Conservation (phyloP, 768 basidiomycete genomes). For the Termitomyces sp. region DNA sequence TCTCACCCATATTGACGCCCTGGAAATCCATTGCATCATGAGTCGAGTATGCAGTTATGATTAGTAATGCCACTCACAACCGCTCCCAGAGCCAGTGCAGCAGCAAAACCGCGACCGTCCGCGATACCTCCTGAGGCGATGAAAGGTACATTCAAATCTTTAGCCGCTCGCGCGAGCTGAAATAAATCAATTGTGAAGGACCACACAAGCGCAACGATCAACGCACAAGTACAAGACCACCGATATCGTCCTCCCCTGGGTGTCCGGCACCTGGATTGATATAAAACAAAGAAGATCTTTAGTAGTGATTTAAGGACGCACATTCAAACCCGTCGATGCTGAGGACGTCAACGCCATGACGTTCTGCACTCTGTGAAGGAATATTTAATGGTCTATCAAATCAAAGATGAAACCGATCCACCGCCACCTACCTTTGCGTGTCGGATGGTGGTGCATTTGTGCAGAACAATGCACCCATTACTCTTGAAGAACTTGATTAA, state of each 20-base stretch:
- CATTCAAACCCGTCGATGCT: slow-evolving; percentile 94
- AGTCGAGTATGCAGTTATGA: background rate
- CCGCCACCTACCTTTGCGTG: slow-evolving; percentile 64
- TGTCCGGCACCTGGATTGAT: slow-evolving; percentile 72
- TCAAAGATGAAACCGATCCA: background rate
- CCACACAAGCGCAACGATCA: background rate
- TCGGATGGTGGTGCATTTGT: slow-evolving; percentile 85
- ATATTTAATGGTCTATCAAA: background rate
- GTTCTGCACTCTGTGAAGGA: slow-evolving; percentile 43
- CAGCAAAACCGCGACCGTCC: slow-evolving; percentile 78
- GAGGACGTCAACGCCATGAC: slow-evolving; percentile 77
- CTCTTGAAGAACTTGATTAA: slow-evolving; percentile 79
- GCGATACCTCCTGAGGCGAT: slow-evolving; percentile 91
- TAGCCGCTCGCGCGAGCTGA: slow-evolving; percentile 81
- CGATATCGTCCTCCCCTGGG: slow-evolving; percentile 92
- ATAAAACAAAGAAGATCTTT: background rate
- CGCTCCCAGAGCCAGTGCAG: slow-evolving; percentile 78
- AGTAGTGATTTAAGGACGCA: slow-evolving; percentile 17
- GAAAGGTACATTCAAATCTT: slow-evolving; percentile 79
- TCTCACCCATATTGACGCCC: slow-evolving; percentile 79
- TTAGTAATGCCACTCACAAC: slow-evolving; percentile 39
- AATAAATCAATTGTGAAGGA: background rate
- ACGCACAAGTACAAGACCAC: slow-evolving; percentile 72
- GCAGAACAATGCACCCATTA: slow-evolving; percentile 74
- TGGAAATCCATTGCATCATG: slow-evolving; percentile 19